phyloP scores from a whole-genome alignment of 1,139 yeast genomes.

The Hyphopichia fennica region DNA sequence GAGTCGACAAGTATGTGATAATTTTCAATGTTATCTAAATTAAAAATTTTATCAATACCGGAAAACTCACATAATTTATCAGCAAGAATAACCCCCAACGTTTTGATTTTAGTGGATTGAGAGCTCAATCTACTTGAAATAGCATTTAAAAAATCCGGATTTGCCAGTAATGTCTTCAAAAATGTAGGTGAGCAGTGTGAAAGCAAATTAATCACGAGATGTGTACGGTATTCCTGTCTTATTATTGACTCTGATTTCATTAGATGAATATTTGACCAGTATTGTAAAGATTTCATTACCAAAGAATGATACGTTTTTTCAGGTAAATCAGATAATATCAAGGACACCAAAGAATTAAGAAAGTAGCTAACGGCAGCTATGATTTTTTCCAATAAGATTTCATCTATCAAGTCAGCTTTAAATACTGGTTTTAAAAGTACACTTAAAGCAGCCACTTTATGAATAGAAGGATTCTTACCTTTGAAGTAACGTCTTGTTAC shows the following conservation, averaged over 20 bases:
- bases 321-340: constrained; percentile 9
- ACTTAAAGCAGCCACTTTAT: constrained; percentile 8
- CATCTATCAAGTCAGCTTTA: constrained; percentile 11
- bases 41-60: constrained; percentile 36
- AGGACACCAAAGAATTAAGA: constrained; percentile 16
- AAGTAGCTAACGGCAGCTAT: constrained; percentile 11
- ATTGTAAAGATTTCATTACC: constrained; percentile 13
- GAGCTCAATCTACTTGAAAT: constrained; percentile 48
- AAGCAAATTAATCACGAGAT: constrained; percentile 28
- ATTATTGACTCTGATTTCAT: constrained; percentile 35
- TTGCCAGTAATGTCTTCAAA: constrained; percentile 20
- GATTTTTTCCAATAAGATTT: constrained; percentile 17
- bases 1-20: constrained; percentile 3
- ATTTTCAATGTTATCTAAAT: constrained; percentile 16
- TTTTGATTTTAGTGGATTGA: constrained; percentile 38
- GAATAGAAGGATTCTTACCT: background rate
- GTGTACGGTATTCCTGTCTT: constrained; percentile 36
- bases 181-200: constrained; percentile 16
- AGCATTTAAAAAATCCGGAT: constrained; percentile 36
- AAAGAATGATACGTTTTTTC: constrained; percentile 8
- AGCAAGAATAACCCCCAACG: constrained; percentile 47
- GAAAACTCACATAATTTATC: constrained; percentile 41
- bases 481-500: constrained; percentile 4
- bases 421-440: constrained; percentile 7
- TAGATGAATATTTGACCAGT: constrained; percentile 31